Conservation (phyloP, 805 yeast genomes). For the Kurtzmaniella cleridarum region DNA sequence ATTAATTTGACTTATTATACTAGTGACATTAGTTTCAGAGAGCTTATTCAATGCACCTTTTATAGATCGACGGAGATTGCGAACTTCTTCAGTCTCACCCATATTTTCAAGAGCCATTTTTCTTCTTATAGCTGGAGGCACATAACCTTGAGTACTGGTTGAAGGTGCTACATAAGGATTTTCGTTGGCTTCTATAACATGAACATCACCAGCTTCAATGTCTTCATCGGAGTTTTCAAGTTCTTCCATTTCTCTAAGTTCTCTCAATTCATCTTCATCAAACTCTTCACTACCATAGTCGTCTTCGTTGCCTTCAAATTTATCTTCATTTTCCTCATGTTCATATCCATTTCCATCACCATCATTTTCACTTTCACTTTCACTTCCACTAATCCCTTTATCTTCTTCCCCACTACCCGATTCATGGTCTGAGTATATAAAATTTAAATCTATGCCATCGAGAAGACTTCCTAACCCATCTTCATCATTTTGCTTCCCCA, state of each 20-base stretch:
- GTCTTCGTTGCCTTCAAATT: constrained; percentile 8
- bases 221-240: constrained; percentile 9
- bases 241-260: constrained; percentile 28
- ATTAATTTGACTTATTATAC: constrained; percentile 66
- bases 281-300: constrained; percentile 13
- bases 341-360: constrained; percentile 4
- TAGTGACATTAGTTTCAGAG: constrained; percentile 78
- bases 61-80: constrained; percentile 52
- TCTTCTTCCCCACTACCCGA: constrained; percentile 10
- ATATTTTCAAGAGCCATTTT: constrained; percentile 37
- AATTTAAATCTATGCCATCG: constrained; percentile 64
- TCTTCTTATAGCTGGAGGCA: constrained; percentile 84
- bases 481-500: constrained; percentile 53
- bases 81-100: constrained; percentile 33
- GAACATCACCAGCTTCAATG: constrained; percentile 15
- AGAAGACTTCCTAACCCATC: constrained; percentile 79
- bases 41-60: constrained; percentile 83
- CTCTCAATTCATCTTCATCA: constrained; percentile 20
- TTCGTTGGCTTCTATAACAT: constrained; percentile 33
- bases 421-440: constrained; percentile 14
- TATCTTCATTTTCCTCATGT: constrained; percentile 8
- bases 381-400: constrained; percentile 4
- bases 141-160: constrained; percentile 42
- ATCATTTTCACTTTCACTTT: constrained; percentile 9
- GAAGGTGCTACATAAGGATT: constrained; percentile 73